Evolutionary conservation across 2,329 filamentous ascomycete genomes (phyloP), one percentile per base, ranked within the genome.

Genomic region (Torrubiella hemipterigena): DNA sequence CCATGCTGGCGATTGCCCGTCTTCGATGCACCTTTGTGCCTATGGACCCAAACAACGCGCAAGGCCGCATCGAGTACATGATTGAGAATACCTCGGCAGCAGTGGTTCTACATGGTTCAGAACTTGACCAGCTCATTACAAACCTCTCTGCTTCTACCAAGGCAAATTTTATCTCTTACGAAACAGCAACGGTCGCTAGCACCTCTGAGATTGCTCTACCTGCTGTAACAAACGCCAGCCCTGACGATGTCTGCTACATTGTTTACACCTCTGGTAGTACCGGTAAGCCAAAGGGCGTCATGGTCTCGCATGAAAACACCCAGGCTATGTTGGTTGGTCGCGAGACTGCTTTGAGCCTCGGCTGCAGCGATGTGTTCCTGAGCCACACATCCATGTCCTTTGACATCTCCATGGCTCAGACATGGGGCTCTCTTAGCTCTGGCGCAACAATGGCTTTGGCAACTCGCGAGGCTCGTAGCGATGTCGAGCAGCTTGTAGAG

Each of bases 251-350:
- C n/a, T n/a, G n/a, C n/a, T n/a, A n/a, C 31, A 41, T 44, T 38
- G 44, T 46, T 19, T 46, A 46, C 30, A 46, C 42, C 14, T 44
- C 42, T 20, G 41, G 43, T 28, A 46, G 43, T 35, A 44, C 43
- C 17, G 43, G 44, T 8, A 43, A 40, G 7, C 44, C 43, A 12
- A 47, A 47, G 30, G 44, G 44, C 26, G 43, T 47, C 6, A 34
- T 47, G 15, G 29, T 47, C 23, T 42, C 34, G 21, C 40, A 47
- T 33, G 38, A 33, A 15, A 47, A 45, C 37, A 44, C 43, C 12
- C 44, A 45, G 10, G 35, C 40, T 23, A 47, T 47, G 44, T 37
- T 47, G 29, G 37, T 35, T 32, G 38, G 38, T n/a, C 30, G 44
- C 29, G 37, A 43, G 30, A 38, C 41, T 27, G 39, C 44, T 30